These are phyloP conservation scores for Trichoderma sp. DNA, from an alignment of 2,329 filamentous ascomycete species.

Conservation along the genomic window DNA sequence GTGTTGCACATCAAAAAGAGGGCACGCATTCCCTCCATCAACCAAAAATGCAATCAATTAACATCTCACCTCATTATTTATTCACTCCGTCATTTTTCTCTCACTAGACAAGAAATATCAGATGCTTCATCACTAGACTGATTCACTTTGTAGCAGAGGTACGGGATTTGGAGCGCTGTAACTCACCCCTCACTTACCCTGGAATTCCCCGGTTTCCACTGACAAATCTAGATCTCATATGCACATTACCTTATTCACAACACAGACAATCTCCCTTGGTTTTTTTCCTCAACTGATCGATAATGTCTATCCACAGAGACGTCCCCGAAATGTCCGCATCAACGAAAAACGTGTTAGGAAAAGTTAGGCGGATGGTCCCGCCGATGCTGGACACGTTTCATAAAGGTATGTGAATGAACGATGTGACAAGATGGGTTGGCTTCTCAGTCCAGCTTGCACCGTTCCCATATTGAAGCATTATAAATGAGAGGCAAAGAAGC, in stretches of 20 bases:
- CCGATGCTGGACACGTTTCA: constrained; percentile 95
- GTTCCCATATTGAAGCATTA: background rate
- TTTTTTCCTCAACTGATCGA: background rate
- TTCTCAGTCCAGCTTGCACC: background rate
- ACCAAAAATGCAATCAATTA: background rate
- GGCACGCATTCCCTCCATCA: background rate
- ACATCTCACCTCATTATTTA: background rate
- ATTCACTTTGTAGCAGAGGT: background rate
- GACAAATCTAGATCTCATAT: background rate
- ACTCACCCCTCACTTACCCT: constrained; percentile 1
- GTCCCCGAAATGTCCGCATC: constrained; percentile 59
- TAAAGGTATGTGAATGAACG: constrained; percentile 66
- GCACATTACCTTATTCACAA: background rate
- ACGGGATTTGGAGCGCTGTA: background rate
- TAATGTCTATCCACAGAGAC: constrained; percentile 27
- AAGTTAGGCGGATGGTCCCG: constrained; percentile 86
- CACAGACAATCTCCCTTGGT: background rate
- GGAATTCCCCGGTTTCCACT: background rate
- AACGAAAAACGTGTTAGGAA: constrained; percentile 72
- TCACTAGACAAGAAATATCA: background rate
- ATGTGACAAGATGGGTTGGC: background rate
- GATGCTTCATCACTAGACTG: background rate
- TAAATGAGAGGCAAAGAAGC: constrained; percentile 9
- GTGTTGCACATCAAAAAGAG: background rate
- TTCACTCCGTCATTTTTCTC: background rate